Conservation (phyloP, 306 rosid species). For the Cucumis hystrix region DNA sequence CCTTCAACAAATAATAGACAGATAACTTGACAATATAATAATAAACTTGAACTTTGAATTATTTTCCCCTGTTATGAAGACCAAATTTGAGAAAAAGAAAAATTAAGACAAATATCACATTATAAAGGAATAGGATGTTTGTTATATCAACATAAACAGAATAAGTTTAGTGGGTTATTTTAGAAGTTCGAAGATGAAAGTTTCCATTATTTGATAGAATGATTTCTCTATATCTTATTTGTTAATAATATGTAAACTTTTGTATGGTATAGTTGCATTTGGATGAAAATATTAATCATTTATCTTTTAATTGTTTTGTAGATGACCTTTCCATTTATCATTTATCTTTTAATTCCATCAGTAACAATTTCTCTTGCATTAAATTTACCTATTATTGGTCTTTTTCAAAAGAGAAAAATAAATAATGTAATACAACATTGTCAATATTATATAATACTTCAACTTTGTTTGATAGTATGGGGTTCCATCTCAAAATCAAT, state of each 20-base stretch:
- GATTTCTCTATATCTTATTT: too few species aligned
- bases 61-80: neutral
- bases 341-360: too few species aligned
- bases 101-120: neutral
- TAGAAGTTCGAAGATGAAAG: neutral
- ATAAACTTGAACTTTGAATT: neutral
- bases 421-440: too few species aligned
- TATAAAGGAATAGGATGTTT: neutral
- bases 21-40: neutral
- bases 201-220: neutral
- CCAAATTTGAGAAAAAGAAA: neutral
- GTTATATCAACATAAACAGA: neutral
- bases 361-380: too few species aligned
- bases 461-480: neutral
- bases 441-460: neutral
- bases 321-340: too few species aligned
- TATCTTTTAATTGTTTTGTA: too few species aligned
- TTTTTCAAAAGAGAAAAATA: too few species aligned
- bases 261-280: too few species aligned
- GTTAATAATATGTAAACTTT: too few species aligned
- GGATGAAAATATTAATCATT: too few species aligned
- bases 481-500: too few species aligned
- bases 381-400: too few species aligned
- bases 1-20: neutral
- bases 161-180: neutral